phyloP scores from a whole-genome alignment of 495 filamentous ascomycete genomes.

The Chaetomium fimeti region DNA sequence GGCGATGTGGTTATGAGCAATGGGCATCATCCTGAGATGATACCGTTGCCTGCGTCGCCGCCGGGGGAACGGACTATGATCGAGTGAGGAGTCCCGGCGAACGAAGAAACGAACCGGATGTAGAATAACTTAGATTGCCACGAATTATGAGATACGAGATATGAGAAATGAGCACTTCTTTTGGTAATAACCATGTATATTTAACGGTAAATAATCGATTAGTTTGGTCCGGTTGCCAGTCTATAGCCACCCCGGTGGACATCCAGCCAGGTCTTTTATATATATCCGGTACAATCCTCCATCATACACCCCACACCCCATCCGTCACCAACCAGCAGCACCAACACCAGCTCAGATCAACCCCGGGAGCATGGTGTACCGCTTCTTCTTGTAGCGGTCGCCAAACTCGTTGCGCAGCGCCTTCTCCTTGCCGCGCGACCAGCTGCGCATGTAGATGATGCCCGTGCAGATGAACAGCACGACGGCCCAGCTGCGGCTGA shows the following conservation, averaged over 20 bases:
- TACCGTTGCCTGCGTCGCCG: conserved; percentile 19
- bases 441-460: conserved; percentile 71
- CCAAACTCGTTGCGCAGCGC: conserved; percentile 87
- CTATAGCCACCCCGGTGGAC: background rate
- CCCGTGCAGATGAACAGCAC: conserved; percentile 68
- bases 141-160: background rate
- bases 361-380: conserved; percentile 72
- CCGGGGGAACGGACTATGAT: conserved; percentile 11
- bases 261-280: background rate
- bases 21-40: conserved; percentile 4
- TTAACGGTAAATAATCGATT: background rate
- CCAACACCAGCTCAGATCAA: conserved; percentile 37
- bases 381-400: conserved; percentile 87
- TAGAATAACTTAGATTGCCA: background rate
- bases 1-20: conserved; percentile 27
- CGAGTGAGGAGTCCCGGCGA: conserved; percentile 1
- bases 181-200: background rate
- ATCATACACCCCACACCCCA: background rate
- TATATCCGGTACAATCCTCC: background rate
- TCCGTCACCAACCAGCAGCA: background rate
- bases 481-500: conserved; percentile 71
- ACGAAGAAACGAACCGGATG: background rate
- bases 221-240: background rate
- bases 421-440: conserved; percentile 91
- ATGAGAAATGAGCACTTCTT: conserved; percentile 1